These are phyloP conservation scores for Crassisporium funariophilum DNA, from an alignment of 768 basidiomycete species.

Conservation along the genomic window DNA sequence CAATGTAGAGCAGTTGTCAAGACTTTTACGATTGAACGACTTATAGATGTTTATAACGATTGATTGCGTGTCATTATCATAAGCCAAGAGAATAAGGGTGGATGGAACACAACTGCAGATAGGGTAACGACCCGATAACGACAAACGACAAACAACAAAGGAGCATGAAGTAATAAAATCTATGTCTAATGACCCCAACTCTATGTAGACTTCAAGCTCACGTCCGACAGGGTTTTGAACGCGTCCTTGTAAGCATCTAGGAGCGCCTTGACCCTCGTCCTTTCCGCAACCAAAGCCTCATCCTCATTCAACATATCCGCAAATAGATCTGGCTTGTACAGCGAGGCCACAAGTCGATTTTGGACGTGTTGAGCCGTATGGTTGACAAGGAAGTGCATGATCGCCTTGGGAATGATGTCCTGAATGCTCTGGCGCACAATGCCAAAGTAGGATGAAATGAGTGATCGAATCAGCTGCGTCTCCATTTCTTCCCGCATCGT, in stretches of 20 bases:
- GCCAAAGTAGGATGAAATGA: constrained; percentile 94
- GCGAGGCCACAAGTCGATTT: constrained; percentile 88
- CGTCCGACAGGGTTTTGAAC: constrained; percentile 84
- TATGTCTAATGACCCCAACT: not conserved
- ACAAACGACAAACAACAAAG: too few species aligned
- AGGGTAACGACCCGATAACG: too few species aligned
- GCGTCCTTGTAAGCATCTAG: constrained; percentile 96
- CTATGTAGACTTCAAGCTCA: constrained; percentile 68
- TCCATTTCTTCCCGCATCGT: constrained; percentile 95
- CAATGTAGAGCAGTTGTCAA: too few species aligned
- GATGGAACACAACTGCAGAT: too few species aligned
- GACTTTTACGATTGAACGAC: too few species aligned
- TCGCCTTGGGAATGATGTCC: constrained; percentile 95
- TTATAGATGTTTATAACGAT: too few species aligned
- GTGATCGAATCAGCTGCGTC: constrained; percentile 88
- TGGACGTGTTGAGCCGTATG: constrained; percentile 96
- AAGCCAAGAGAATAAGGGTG: too few species aligned
- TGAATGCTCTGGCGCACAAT: constrained; percentile 97
- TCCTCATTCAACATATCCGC: constrained; percentile 92
- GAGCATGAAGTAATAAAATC: not conserved
- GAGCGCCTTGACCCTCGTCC: constrained; percentile 89
- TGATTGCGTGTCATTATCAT: too few species aligned
- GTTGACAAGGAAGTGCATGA: constrained; percentile 98
- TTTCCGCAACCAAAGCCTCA: constrained; percentile 91
- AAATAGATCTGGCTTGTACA: constrained; percentile 96